phyloP scores from a whole-genome alignment of 345 rosid genomes.

The Euphorbia peplus region DNA sequence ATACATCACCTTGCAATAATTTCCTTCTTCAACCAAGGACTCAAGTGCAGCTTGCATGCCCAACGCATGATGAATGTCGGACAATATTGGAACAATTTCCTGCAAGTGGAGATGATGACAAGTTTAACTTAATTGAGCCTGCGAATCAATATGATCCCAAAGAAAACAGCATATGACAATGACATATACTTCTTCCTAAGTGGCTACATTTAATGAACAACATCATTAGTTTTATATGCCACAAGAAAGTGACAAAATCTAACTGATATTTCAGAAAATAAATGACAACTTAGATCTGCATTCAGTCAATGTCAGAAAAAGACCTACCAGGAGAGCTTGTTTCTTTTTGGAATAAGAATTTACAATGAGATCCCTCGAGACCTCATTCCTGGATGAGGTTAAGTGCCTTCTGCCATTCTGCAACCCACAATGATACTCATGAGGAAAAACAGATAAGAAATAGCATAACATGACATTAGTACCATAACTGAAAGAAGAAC shows the following conservation, averaged over 20 bases:
- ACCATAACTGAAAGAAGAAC: background rate
- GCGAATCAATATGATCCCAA: background rate
- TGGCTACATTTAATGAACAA: background rate
- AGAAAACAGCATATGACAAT: background rate
- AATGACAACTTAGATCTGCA: background rate
- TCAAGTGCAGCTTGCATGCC: slow-evolving; percentile 82
- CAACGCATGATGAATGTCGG: slow-evolving; percentile 70
- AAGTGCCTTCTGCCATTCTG: slow-evolving; percentile 98
- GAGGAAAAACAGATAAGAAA: slow-evolving; percentile 25
- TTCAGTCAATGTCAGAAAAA: slow-evolving; percentile 14
- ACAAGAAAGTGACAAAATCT: background rate
- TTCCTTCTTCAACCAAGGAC: slow-evolving; percentile 82
- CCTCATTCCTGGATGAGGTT: slow-evolving; percentile 87
- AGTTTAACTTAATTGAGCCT: background rate
- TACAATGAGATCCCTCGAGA: slow-evolving; percentile 97
- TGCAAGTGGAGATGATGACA: slow-evolving; percentile 34
- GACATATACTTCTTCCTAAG: background rate
- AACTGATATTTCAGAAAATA: slow-evolving; percentile 4
- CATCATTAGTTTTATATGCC: background rate
- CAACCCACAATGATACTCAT: slow-evolving; percentile 22
- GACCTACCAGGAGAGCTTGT: slow-evolving; percentile 81
- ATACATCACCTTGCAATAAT: slow-evolving; percentile 79
- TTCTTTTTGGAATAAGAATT: slow-evolving; percentile 86
- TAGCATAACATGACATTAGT: background rate
- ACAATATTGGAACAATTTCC: slow-evolving; percentile 82